These are phyloP conservation scores for Trifolium subterraneum DNA, from an alignment of 306 rosid genomes.

Conservation along the genomic window DNA sequence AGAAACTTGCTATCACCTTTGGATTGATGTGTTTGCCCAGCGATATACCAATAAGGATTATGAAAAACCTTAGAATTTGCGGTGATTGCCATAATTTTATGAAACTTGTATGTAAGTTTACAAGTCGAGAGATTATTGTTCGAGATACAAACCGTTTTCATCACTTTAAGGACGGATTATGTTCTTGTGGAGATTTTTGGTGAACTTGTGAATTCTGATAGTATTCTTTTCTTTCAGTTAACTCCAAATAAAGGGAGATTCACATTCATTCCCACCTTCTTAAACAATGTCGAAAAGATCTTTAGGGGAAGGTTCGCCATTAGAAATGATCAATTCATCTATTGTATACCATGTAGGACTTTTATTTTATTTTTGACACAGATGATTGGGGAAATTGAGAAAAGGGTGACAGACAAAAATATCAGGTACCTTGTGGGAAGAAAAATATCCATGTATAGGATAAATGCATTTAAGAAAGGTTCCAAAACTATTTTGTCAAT, in stretches of 20 bases:
- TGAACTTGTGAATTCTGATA: slow-evolving; percentile 40
- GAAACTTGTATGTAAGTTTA: slow-evolving; percentile 64
- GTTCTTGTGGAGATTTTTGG: slow-evolving; percentile 84
- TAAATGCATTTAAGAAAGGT: not conserved
- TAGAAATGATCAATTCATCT: not conserved
- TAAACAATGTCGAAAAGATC: slow-evolving; percentile 21
- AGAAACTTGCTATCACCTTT: slow-evolving; percentile 79
- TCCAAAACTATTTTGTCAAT: not conserved
- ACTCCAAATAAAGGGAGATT: slow-evolving; percentile 12
- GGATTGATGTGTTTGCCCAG: slow-evolving; percentile 78
- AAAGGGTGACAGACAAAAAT: no score
- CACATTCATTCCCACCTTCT: not conserved
- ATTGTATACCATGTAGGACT: not conserved
- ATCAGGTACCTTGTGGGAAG: not conserved
- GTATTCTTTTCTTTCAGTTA: not conserved
- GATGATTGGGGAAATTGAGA: not conserved
- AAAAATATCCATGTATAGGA: not conserved
- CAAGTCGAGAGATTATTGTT: slow-evolving; percentile 68
- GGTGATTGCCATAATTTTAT: slow-evolving; percentile 88
- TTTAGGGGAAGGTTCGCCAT: slow-evolving; percentile 12
- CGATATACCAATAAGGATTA: slow-evolving; percentile 73
- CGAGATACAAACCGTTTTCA: slow-evolving; percentile 83
- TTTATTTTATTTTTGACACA: not conserved
- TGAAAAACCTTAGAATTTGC: slow-evolving; percentile 93
- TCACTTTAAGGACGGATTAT: slow-evolving; percentile 65